Evolutionary conservation across 306 rosid genomes (phyloP).

Genomic region (Dryas drummondii): DNA sequence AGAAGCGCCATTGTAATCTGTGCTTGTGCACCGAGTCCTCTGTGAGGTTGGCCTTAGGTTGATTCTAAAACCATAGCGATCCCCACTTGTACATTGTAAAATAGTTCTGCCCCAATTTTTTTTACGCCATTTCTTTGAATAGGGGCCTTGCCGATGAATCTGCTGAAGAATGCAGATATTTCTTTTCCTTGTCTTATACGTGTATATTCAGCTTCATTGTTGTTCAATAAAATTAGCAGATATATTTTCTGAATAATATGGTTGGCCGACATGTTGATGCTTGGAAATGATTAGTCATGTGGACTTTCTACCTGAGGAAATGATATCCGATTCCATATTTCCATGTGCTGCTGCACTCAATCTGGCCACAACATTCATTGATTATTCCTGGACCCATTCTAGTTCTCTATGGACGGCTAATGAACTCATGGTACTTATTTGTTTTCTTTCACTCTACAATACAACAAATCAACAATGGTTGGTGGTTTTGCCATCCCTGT

Average conservation of each 20-base stretch:
- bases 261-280: background rate
- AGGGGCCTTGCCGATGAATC: constrained; percentile 52
- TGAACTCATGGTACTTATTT: no score
- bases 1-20: constrained; percentile 45
- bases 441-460: no score
- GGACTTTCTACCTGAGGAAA: background rate
- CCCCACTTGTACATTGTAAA: constrained; percentile 68
- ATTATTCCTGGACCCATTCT: no score
- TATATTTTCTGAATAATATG: background rate
- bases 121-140: constrained; percentile 38
- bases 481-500: background rate
- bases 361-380: background rate
- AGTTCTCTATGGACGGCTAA: no score
- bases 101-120: constrained; percentile 57
- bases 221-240: constrained; percentile 43
- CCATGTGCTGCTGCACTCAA: background rate
- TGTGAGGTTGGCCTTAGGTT: constrained; percentile 43
- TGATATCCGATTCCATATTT: background rate
- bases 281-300: background rate
- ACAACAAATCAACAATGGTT: background rate
- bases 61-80: constrained; percentile 52
- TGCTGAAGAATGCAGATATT: constrained; percentile 82
- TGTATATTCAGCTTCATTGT: constrained; percentile 38
- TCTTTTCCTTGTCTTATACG: constrained; percentile 39
- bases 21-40: constrained; percentile 39